Evolutionary conservation across 257 asterid species (phyloP), one percentile per base, ranked within the genome.

Genomic region (Penstemon newberryi): DNA sequence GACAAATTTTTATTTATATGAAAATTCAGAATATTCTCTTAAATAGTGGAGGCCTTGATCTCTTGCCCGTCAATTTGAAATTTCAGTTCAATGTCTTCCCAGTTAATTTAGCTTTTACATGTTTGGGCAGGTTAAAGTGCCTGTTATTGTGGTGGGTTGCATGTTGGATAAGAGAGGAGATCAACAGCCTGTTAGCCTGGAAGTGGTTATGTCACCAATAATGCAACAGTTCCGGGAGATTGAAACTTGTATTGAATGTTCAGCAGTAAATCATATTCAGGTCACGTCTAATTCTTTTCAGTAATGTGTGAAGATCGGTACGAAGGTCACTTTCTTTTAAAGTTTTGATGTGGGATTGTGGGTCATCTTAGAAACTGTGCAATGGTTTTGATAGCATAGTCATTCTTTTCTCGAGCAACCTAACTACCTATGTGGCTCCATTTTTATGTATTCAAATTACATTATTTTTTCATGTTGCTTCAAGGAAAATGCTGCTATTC

Each of bases 161-260:
- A 94, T 85, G 97, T 84, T 94, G 51, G 99, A 94, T 77, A 85
- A 74, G 85, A 85, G 99, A 82, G 91, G 81, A 44, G 97, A 84
- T 52, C 90, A 79, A 56, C 84, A 79, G 18, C 85, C 95, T 15
- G 75, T 87, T 75, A 87, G 89, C 74, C 79, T 94, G 72, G 99
- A 91, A 83, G 91, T 87, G 84, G 95, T 90, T 77, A 94, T 94
- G 99, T 86, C 95, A 37, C 97, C 99, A 7, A 88, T 94, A 68
- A 94, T 94, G 99, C 96, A 94, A 79, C 96, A 89, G 77, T 94
- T 89, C 72, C 90, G 96, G 75, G 99, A 94, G 87, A 91, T 94
- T 59, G 99, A 94, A 82, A 91, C 97, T 25, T 94, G 99, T 75
- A 94, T 94, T 52, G 99, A 94, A 71, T 94, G 97, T 78, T 94